Percentiles rank a stretch among this genome's conserved stretches.
Conservation (phyloP, 768 basidiomycete species). For the Mycena galopus region DNA sequence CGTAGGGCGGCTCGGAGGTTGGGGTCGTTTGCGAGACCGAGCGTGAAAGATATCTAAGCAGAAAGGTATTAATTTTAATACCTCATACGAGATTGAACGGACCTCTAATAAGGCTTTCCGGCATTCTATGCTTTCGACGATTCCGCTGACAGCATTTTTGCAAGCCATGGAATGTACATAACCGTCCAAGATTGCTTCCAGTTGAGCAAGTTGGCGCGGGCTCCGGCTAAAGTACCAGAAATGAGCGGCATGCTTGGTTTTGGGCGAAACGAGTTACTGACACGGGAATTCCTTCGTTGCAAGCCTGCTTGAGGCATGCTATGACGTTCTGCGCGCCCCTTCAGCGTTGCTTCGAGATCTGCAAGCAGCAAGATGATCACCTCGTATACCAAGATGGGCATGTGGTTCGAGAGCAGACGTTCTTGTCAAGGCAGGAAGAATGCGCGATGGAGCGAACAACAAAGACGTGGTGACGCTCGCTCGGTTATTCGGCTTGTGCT, state of each 20-base stretch:
- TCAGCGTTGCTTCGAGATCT: background rate
- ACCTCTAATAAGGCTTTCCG: constrained; percentile 4
- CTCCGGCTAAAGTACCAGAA: background rate
- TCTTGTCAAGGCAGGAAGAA: no score
- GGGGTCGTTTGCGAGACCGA: no score
- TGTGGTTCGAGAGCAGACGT: no score
- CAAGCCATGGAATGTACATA: constrained; percentile 4
- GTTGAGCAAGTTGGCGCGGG: background rate
- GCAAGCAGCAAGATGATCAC: background rate
- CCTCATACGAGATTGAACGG: background rate
- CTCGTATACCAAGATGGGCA: background rate
- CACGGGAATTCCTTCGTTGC: background rate
- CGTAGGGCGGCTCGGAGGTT: no score
- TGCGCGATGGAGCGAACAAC: no score
- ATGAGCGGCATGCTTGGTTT: background rate
- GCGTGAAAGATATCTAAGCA: no score
- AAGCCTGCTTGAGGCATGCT: background rate
- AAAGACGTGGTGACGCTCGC: no score
- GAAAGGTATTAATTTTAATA: no score
- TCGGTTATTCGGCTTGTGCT: no score
- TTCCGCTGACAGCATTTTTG: background rate
- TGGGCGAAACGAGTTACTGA: background rate
- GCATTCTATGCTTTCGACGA: constrained; percentile 7
- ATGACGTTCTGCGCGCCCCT: background rate
- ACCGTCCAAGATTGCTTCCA: background rate